phyloP scores from a whole-genome alignment of 805 yeast genomes.

The Candida chauliodis region DNA sequence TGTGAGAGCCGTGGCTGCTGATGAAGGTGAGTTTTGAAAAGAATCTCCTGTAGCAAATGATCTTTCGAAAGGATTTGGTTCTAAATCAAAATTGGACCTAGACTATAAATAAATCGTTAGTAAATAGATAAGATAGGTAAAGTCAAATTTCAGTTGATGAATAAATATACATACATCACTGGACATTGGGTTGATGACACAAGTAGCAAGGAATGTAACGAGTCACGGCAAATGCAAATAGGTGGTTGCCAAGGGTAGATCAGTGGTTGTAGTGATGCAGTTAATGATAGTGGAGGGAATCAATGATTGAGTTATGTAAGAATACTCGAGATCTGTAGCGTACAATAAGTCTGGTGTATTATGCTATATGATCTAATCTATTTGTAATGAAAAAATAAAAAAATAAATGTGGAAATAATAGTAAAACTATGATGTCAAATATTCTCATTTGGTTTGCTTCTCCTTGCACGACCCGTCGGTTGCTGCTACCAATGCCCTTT shows the following conservation, averaged over 20 bases:
- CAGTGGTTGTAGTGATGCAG: too few species aligned
- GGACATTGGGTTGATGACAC: constrained; percentile 15
- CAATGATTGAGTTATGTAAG: too few species aligned
- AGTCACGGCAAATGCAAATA: too few species aligned
- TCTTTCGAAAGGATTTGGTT: constrained; percentile 93
- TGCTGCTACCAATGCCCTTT: too few species aligned
- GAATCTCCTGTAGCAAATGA: constrained; percentile 73
- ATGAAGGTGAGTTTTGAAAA: neutral
- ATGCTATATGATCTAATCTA: constrained; percentile 2
- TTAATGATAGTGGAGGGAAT: too few species aligned
- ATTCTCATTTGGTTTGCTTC: neutral
- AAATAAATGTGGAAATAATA: neutral
- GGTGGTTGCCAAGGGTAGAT: too few species aligned
- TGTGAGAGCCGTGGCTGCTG: neutral
- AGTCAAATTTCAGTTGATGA: too few species aligned
- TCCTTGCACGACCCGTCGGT: neutral
- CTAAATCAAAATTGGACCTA: constrained; percentile 64
- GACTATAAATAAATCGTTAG: constrained; percentile 23
- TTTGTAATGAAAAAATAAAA: neutral
- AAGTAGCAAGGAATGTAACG: too few species aligned
- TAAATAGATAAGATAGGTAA: constrained; percentile 9
- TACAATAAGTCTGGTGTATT: too few species aligned
- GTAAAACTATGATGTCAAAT: constrained; percentile 1
- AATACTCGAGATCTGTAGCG: too few species aligned
- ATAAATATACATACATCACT: constrained; percentile 18